Percentiles rank a stretch among this genome's conserved stretches.
phyloP scores from a whole-genome alignment of 495 filamentous ascomycete genomes.

The Penicillium herquei region DNA sequence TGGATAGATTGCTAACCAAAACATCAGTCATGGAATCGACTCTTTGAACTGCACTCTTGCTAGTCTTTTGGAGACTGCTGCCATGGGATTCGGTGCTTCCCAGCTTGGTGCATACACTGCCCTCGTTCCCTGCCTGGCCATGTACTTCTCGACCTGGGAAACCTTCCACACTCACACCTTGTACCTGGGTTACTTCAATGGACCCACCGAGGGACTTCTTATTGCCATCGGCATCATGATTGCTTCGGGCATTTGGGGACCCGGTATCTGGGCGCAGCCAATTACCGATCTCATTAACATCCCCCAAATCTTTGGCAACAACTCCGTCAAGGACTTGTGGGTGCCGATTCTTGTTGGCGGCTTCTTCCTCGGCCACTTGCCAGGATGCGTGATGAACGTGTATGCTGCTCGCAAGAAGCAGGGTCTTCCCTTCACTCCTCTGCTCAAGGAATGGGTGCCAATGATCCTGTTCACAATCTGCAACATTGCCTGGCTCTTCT shows the following conservation, averaged over 20 bases:
- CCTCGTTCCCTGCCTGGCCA: conserved; percentile 84
- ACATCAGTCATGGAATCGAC: conserved; percentile 83
- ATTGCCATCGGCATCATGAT: conserved; percentile 85
- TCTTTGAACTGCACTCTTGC: conserved; percentile 94
- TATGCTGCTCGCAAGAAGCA: conserved; percentile 68
- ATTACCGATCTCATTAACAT: conserved; percentile 64
- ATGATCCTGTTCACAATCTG: conserved; percentile 76
- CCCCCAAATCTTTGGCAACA: conserved; percentile 57
- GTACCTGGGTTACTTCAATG: conserved; percentile 96
- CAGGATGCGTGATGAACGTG: conserved; percentile 77
- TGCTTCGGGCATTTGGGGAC: conserved; percentile 81
- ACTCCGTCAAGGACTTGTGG: conserved; percentile 83
- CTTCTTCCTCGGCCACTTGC: conserved; percentile 79
- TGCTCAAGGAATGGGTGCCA: conserved; percentile 93
- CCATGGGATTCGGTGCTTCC: conserved; percentile 83
- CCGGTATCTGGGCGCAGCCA: conserved; percentile 78
- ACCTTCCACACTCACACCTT: conserved; percentile 98
- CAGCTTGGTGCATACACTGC: conserved; percentile 87
- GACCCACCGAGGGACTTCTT: conserved; percentile 92
- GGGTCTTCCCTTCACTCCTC: conserved; percentile 72
- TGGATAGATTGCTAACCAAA: conserved; percentile 29
- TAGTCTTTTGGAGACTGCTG: conserved; percentile 82
- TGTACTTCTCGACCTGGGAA: conserved; percentile 99
- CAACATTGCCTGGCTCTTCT: conserved; percentile 81
- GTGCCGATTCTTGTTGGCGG: conserved; percentile 68